Conservation (phyloP, 2,329 filamentous ascomycete genomes). For the Atkinsonella hypoxylon region DNA sequence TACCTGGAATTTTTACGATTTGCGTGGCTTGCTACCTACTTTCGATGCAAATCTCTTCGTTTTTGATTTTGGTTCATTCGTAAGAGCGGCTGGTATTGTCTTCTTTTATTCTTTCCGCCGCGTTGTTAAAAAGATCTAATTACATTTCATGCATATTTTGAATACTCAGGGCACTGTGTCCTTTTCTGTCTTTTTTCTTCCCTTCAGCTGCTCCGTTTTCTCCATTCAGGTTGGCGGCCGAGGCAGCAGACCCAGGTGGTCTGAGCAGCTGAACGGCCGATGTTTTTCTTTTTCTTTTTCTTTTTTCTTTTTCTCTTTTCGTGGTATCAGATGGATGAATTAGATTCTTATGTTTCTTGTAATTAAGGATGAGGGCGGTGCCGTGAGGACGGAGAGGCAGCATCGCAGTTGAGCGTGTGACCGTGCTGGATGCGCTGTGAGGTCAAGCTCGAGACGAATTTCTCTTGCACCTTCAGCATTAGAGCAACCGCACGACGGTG, state of each 20-base stretch:
- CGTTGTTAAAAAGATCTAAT: slow-evolving; percentile 18
- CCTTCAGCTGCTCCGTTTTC: slow-evolving; percentile 11
- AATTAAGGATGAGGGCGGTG: slow-evolving; percentile 2
- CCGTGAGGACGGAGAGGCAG: not conserved
- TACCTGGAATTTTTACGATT: too few species aligned
- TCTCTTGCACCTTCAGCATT: not conserved
- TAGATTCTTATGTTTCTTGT: slow-evolving; percentile 6
- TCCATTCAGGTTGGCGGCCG: slow-evolving; percentile 1
- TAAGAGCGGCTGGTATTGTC: not conserved
- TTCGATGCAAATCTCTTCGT: too few species aligned
- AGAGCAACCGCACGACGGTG: not conserved
- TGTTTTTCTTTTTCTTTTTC: not conserved
- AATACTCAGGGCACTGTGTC: slow-evolving; percentile 14
- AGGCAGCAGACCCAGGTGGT: slow-evolving; percentile 21
- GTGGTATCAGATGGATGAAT: slow-evolving; percentile 1
- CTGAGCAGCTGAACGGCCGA: slow-evolving; percentile 9
- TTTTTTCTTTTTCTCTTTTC: not conserved
- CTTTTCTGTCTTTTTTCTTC: slow-evolving; percentile 12
- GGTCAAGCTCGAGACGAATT: not conserved
- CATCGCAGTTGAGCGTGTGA: not conserved
- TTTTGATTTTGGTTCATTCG: slow-evolving; percentile 17
- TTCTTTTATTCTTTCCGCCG: slow-evolving; percentile 11
- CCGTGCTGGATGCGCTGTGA: not conserved
- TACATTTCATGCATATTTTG: slow-evolving; percentile 16
- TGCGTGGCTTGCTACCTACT: too few species aligned